Evolutionary conservation across 148 eudicot genomes (phyloP).

Genomic region (Amaranthus hypochondriacus): DNA sequence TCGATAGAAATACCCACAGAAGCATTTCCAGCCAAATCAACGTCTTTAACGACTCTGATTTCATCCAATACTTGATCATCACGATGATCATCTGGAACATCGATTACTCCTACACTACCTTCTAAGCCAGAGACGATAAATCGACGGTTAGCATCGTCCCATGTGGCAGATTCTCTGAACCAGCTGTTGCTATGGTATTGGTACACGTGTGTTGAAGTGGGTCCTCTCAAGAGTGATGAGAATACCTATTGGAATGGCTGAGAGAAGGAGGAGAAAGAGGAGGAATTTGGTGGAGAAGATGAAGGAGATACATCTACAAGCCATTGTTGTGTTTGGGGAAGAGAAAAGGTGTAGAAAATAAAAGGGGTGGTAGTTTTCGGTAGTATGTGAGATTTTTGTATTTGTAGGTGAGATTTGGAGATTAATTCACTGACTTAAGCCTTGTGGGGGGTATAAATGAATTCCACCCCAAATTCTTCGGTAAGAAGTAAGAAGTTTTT

Average conservation of each 20-base stretch:
- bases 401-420: conserved; percentile 1
- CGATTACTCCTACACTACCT: conserved; percentile 65
- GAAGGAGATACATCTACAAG: conserved; percentile 14
- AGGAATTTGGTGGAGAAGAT: conserved; percentile 51
- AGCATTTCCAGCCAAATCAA: conserved; percentile 54
- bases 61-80: conserved; percentile 34
- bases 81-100: conserved; percentile 25
- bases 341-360: not conserved
- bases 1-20: conserved; percentile 61
- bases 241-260: conserved; percentile 69
- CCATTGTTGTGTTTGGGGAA: conserved; percentile 7
- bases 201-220: conserved; percentile 50
- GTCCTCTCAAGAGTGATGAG: conserved; percentile 55
- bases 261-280: conserved; percentile 40
- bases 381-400: not conserved
- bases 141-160: conserved; percentile 64
- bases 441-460: conserved; percentile 2
- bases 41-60: conserved; percentile 43
- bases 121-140: conserved; percentile 75
- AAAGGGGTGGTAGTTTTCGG: not conserved
- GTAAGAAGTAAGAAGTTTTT: not conserved
- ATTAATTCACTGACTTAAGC: not conserved
- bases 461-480: not conserved
- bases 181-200: conserved; percentile 64
- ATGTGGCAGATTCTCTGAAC: conserved; percentile 62